phyloP scores from a whole-genome alignment of 371 early-diverging fungal genomes.

The Actinomortierella ambigua region DNA sequence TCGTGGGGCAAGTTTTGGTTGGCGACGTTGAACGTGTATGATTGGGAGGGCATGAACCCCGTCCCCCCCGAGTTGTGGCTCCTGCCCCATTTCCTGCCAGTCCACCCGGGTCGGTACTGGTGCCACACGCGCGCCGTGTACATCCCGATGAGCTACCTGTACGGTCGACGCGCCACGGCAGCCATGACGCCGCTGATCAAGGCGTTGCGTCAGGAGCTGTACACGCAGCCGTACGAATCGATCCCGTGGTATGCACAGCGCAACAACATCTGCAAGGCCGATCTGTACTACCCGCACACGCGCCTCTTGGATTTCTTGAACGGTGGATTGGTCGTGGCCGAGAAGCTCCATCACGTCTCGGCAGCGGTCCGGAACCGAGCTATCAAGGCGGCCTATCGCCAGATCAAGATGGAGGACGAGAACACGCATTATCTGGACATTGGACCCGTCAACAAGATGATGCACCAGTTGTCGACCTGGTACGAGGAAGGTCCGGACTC shows the following conservation, averaged over 20 bases:
- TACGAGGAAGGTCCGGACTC: slow-evolving; percentile 91
- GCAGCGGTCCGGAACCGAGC: slow-evolving; percentile 72
- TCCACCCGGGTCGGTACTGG: slow-evolving; percentile 95
- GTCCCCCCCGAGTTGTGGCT: slow-evolving; percentile 95
- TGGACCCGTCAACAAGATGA: slow-evolving; percentile 92
- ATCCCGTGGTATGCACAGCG: slow-evolving; percentile 86
- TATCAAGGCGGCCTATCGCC: slow-evolving; percentile 75
- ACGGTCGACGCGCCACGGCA: slow-evolving; percentile 71
- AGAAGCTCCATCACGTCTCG: slow-evolving; percentile 23
- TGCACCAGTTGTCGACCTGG: slow-evolving; percentile 87
- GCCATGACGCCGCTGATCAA: slow-evolving; percentile 70
- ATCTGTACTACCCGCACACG: slow-evolving; percentile 88
- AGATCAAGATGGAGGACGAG: slow-evolving; percentile 87
- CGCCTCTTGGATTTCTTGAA: slow-evolving; percentile 77
- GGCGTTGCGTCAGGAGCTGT: slow-evolving; percentile 86
- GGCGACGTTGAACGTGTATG: slow-evolving; percentile 86
- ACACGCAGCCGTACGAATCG: slow-evolving; percentile 77
- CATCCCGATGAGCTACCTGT: slow-evolving; percentile 94
- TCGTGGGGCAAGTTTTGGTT: slow-evolving; percentile 99
- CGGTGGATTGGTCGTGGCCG: slow-evolving; percentile 45
- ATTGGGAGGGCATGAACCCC: slow-evolving; percentile 95
- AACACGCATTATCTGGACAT: slow-evolving; percentile 90
- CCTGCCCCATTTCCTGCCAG: slow-evolving; percentile 82
- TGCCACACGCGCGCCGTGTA: slow-evolving; percentile 90
- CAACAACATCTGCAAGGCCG: slow-evolving; percentile 82